phyloP scores from a whole-genome alignment of 208 protist genomes.

The Wallacemonas sp. region DNA sequence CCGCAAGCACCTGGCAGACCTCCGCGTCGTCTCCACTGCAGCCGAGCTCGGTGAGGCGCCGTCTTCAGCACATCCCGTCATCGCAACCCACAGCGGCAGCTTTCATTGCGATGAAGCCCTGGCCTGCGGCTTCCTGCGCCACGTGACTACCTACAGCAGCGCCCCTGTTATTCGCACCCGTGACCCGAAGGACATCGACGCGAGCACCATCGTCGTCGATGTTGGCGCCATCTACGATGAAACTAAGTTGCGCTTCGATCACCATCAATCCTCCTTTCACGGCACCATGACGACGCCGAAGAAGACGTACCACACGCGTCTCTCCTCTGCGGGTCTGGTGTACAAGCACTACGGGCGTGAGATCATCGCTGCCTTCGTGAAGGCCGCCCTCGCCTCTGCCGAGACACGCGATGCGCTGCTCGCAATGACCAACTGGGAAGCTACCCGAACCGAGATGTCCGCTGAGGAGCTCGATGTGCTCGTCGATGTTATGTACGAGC shows the following conservation, averaged over 20 bases:
- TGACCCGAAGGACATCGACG: slow-evolving; percentile 69
- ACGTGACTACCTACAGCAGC: slow-evolving; percentile 52
- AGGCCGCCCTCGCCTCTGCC: slow-evolving; percentile 35
- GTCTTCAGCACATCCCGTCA: slow-evolving; percentile 34
- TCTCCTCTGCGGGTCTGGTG: slow-evolving; percentile 93
- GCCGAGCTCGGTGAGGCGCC: slow-evolving; percentile 20
- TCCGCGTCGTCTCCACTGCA: slow-evolving; percentile 41
- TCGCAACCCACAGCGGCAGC: slow-evolving; percentile 92
- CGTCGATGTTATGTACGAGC: slow-evolving; percentile 80
- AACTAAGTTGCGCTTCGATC: slow-evolving; percentile 86
- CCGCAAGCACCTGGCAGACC: slow-evolving; percentile 46
- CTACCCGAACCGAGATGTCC: slow-evolving; percentile 28
- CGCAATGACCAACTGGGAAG: slow-evolving; percentile 38
- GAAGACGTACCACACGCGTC: slow-evolving; percentile 77
- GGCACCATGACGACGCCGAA: slow-evolving; percentile 78
- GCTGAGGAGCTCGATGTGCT: slow-evolving; percentile 64
- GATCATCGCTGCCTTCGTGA: slow-evolving; percentile 78
- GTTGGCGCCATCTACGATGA: slow-evolving; percentile 95
- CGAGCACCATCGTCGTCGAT: slow-evolving; percentile 92
- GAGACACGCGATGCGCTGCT: slow-evolving; percentile 41
- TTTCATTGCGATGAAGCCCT: slow-evolving; percentile 97
- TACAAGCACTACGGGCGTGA: slow-evolving; percentile 95
- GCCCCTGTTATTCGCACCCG: slow-evolving; percentile 85
- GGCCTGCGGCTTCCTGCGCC: slow-evolving; percentile 89
- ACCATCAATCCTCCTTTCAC: slow-evolving; percentile 95